Evolutionary conservation across 2,329 filamentous ascomycete species (phyloP).

Genomic region (Davidsoniella australis): DNA sequence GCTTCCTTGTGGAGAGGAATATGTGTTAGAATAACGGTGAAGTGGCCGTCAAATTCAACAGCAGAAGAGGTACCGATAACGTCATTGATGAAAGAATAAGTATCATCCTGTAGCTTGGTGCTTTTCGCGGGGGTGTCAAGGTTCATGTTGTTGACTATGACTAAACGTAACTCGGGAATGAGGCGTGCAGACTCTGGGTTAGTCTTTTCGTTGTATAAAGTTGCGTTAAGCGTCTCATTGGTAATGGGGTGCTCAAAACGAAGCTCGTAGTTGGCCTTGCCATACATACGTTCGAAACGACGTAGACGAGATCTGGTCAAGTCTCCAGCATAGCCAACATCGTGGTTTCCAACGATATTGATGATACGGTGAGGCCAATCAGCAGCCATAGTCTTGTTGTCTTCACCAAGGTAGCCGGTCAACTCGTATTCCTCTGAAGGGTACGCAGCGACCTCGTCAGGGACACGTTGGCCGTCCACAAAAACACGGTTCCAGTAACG

Average conservation of each 20-base stretch:
- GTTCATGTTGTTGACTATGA: slow-evolving; percentile 86
- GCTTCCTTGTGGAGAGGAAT: slow-evolving; percentile 73
- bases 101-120: slow-evolving; percentile 50
- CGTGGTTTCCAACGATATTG: slow-evolving; percentile 87
- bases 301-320: slow-evolving; percentile 57
- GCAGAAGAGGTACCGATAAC: slow-evolving; percentile 45
- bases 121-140: slow-evolving; percentile 67
- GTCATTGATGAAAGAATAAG: slow-evolving; percentile 59
- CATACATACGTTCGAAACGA: slow-evolving; percentile 73
- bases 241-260: slow-evolving; percentile 45
- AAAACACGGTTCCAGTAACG: slow-evolving; percentile 76
- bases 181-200: slow-evolving; percentile 32
- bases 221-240: slow-evolving; percentile 23
- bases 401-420: slow-evolving; percentile 30
- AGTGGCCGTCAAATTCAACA: slow-evolving; percentile 45
- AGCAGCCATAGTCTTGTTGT: slow-evolving; percentile 15
- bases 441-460: slow-evolving; percentile 33
- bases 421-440: slow-evolving; percentile 33
- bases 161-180: slow-evolving; percentile 55
- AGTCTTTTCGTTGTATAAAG: slow-evolving; percentile 24
- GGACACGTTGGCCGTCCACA: slow-evolving; percentile 45
- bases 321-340: slow-evolving; percentile 91
- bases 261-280: slow-evolving; percentile 79
- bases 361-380: slow-evolving; percentile 64
- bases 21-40: slow-evolving; percentile 79